Evolutionary conservation across 192 early-diverging fungal species (phyloP).

Genomic region (Polychytrium aggregatum): DNA sequence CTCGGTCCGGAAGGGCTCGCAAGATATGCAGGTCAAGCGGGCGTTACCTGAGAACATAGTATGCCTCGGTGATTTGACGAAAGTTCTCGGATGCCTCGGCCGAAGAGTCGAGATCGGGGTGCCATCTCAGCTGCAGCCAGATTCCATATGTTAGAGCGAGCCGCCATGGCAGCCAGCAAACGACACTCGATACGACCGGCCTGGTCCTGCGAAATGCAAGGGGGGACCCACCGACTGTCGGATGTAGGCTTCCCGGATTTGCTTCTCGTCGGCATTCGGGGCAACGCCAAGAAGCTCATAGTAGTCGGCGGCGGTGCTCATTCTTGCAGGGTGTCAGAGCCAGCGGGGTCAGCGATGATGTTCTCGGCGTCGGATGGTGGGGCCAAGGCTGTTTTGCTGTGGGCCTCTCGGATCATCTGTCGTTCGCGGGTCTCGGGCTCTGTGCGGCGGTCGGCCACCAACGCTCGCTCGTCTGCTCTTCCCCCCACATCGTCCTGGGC

Average conservation of each 20-base stretch:
- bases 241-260: slow-evolving; percentile 76
- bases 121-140: slow-evolving; percentile 39
- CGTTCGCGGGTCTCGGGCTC: too few relatives aligned
- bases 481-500: too few relatives aligned
- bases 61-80: slow-evolving; percentile 68
- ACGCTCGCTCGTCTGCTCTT: too few relatives aligned
- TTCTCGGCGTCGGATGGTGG: too few relatives aligned
- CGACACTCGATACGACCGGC: slow-evolving; percentile 25
- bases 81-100: slow-evolving; percentile 49
- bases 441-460: too few relatives aligned
- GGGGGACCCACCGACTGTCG: slow-evolving; percentile 36
- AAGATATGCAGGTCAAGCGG: not conserved
- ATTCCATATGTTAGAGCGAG: slow-evolving; percentile 29
- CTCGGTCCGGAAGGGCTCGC: not conserved
- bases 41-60: slow-evolving; percentile 55
- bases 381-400: too few relatives aligned
- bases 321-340: too few relatives aligned
- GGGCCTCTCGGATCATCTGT: too few relatives aligned
- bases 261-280: slow-evolving; percentile 44
- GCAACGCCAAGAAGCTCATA: slow-evolving; percentile 53
- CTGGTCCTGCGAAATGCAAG: slow-evolving; percentile 6
- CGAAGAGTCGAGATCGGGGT: slow-evolving; percentile 41
- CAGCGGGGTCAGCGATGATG: too few relatives aligned
- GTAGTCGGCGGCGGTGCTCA: slow-evolving; percentile 47
- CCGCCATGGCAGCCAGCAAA: not conserved